Base-by-base conservation (phyloP, 2,329 filamentous ascomycete species). In the Hymenoscyphus albidus region DNA sequence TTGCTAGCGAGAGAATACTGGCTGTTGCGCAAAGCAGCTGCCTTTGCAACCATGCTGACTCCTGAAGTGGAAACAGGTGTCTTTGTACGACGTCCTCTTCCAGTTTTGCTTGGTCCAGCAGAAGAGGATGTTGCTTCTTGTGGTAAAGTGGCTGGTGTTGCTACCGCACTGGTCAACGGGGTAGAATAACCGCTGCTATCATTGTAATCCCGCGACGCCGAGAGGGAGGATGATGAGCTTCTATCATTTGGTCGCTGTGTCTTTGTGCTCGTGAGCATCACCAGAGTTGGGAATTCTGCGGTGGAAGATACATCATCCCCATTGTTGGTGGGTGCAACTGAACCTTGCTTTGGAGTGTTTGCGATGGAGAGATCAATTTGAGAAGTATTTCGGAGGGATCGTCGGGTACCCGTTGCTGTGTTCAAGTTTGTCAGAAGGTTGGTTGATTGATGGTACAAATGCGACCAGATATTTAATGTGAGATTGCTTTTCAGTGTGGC, bases 161-260 rank as follows among this genome's bases (percentile, higher is more conserved):
- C 79, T 58, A 80, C 77, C 62, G 81, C 79, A 74, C 85, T 88
- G 22, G 88, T 90, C 44, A 80, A 83, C 4, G 87, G 86, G 3
- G 88, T 90, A 65, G 85, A 86, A 70, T 82, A 83, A 18, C 80
- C 83, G 44, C 79, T 78, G 44, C 66, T 67, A 12, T 78, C 82
- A 5, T 78, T 77, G 62, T 79, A 79, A 62, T 79, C 74, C 38
- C 76, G 75, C 10, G 74, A 74, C 40, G 76, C 76, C 5, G 77
- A 76, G 38, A 74, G 68, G 2, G 79, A 80, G 27, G 77, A 78
- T 5, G 78, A 70, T 32, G 80, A 77, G 44, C 75, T 75, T 1
- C 76, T 70, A 27, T 63, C 61, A n/a, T 64, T 69, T 64, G 73
- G 68, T 13, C 66, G 62, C 62, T 73, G 74, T 60, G 70, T 56